Base-by-base conservation (phyloP, 371 early-diverging fungal species). In the Rhizopus delemar region DNA sequence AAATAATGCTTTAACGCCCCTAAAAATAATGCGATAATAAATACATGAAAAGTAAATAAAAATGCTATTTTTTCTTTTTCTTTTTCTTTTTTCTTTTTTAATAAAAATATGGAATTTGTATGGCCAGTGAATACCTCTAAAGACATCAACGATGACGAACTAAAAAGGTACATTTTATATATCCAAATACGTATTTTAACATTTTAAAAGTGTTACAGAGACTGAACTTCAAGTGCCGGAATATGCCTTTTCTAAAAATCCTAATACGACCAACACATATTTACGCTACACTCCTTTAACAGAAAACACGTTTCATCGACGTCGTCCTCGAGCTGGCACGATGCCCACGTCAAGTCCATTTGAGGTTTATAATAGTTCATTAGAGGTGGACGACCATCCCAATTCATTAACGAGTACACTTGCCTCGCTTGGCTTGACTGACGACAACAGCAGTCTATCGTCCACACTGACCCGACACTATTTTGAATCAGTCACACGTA, bases 241-340 rank as follows among this genome's bases (percentile, higher is more conserved):
- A 28, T 48, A 48, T 48, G 8, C 48, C 7, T 28, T 48, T 48
- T 48, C 48, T 9, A 48, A 29, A 28, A 16, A 12, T 29, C 48
- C 4, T 9, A 38, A 13, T 38, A 38, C 51, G n/a, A 31, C 13
- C 35, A 46, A 9, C n/a, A 46, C 59, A 29, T 41, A 53, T n/a
- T 46, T 59, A 46, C 52, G 52, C 5, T 59, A 45, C 12, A 35
- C 51, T n/a, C 46, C 57, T 3, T 51, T 45, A 33, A 33, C 38
- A 43, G 36, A 34, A 39, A 12, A 51, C 9, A 51, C 55, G 15
- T 45, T 35, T 29, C 31, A 74, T 39, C 59, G 79, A 36, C 53
- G 76, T 39, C 59, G 79, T 41, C 53, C 71, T 51, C 74, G 79
- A 22, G 79, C 79, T 16, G 79, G 71, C 33, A 78, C 79, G 3